Evolutionary conservation across 2,329 filamentous ascomycete species (phyloP).

Genomic region (Elsinoe necatrix): DNA sequence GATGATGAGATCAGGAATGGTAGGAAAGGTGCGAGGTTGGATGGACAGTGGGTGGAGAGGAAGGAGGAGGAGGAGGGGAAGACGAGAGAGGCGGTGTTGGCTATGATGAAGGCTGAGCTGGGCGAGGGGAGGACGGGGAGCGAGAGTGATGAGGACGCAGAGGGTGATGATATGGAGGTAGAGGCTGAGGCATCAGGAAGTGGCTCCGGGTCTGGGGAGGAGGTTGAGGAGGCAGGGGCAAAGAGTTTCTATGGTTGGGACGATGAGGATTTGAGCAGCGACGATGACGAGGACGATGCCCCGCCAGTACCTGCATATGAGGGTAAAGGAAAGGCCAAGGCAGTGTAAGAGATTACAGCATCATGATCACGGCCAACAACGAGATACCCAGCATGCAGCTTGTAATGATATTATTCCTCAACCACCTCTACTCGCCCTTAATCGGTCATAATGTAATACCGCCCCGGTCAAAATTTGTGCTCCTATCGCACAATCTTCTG

Average conservation of each 20-base stretch:
- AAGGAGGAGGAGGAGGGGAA: constrained; percentile 85
- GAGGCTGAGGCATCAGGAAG: constrained; percentile 22
- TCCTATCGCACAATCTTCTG: constrained; percentile 40
- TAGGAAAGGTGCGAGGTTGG: constrained; percentile 53
- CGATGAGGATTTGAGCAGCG: constrained; percentile 44
- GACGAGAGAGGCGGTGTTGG: constrained; percentile 66
- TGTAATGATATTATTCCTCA: not conserved
- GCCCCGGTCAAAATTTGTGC: constrained; percentile 44
- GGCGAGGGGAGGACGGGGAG: constrained; percentile 40
- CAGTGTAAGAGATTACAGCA: constrained; percentile 2
- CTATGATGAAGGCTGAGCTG: constrained; percentile 55
- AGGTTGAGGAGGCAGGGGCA: constrained; percentile 34
- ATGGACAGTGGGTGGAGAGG: constrained; percentile 90
- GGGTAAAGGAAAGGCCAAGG: constrained; percentile 32
- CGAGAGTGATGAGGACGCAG: constrained; percentile 39
- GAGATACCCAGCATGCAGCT: constrained; percentile 1
- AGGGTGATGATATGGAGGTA: constrained; percentile 24
- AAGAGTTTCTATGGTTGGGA: constrained; percentile 66
- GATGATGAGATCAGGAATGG: constrained; percentile 77
- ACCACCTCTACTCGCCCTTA: constrained; percentile 31
- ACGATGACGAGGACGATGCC: constrained; percentile 37
- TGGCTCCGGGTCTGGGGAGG: constrained; percentile 26
- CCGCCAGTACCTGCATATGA: constrained; percentile 20
- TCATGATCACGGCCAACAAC: constrained; percentile 8
- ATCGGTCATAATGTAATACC: constrained; percentile 41